phyloP scores from a whole-genome alignment of 2,329 filamentous ascomycete genomes.

The Colletotrichum scovillei region DNA sequence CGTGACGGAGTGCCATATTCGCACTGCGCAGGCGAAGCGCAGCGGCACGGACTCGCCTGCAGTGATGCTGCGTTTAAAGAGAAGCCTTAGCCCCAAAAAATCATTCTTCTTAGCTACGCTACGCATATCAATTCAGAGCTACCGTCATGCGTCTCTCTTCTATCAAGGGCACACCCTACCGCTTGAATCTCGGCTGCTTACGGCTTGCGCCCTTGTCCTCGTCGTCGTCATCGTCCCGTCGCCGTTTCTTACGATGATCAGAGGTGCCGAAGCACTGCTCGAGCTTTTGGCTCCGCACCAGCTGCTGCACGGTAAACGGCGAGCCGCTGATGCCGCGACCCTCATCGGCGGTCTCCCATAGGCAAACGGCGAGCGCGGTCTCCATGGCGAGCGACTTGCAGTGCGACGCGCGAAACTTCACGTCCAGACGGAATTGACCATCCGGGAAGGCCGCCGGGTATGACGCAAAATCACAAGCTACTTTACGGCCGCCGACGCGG shows the following conservation, averaged over 20 bases:
- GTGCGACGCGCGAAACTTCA: not conserved
- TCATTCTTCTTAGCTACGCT: too few relatives aligned
- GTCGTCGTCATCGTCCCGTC: not conserved
- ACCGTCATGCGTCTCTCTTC: too few relatives aligned
- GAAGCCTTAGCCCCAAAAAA: too few relatives aligned
- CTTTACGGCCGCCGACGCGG: not conserved
- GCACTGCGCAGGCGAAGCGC: too few relatives aligned
- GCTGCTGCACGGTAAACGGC: not conserved
- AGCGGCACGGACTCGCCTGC: too few relatives aligned
- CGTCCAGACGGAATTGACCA: not conserved
- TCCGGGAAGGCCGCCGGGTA: not conserved
- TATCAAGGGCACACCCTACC: not conserved
- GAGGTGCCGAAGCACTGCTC: slow-evolving; percentile 1
- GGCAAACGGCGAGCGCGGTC: not conserved
- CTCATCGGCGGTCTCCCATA: not conserved
- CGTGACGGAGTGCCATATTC: too few relatives aligned
- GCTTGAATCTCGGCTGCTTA: not conserved
- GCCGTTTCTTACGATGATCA: not conserved
- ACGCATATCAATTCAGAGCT: too few relatives aligned
- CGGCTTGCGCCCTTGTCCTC: not conserved
- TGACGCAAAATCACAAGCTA: not conserved
- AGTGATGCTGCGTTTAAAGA: too few relatives aligned
- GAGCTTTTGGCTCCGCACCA: slow-evolving; percentile 8
- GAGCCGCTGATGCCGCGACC: not conserved
- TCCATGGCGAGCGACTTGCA: too few relatives aligned